Evolutionary conservation across 1,139 yeast species (phyloP), one percentile per base, ranked within the genome.

Genomic region (Pichia sp.): DNA sequence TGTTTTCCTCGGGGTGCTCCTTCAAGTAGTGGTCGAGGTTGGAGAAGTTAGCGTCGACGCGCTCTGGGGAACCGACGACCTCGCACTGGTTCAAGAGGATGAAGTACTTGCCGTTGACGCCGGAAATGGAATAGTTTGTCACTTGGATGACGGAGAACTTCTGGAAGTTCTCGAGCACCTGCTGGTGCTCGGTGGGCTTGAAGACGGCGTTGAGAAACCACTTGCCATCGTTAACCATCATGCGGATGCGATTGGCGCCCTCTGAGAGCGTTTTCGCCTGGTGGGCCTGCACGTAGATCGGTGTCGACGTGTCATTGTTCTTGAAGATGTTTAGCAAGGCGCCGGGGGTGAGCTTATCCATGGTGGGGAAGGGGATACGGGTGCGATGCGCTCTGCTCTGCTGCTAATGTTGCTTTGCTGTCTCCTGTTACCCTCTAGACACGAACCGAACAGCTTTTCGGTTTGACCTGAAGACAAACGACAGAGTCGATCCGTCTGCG

Each of bases 171-270:
- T 63, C 64, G 31, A 64, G 54, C 13, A 59, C 52, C 15, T 50
- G 48, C 66, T 64, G 65, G 15, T 68, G 70, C 10, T 65, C 63
- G 45, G 75, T 76, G 52, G 85, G 84, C 63, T 85, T 85, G 61
- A 85, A 75, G 51, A 86, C 77, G 1, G 87, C 88, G 63, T 86
- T 88, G 56, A 83, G 75, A 45, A 78, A 74, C 67, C 77, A 82
- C 23, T 70, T 72, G 30, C 93, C 92, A 70, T 86, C 95, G 53
- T 81, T 81, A 52, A 86, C 69, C 72, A 85, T 72, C 48, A 82
- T 72, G 61, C 88, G 74, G 55, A 78, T 73, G 64, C 83, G 74
- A 43, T 81, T 80, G 11, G 56, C 57, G 2, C 54, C 58, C 26
- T 67, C 70, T 5, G 60, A 54, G 36, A 66, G 55, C 4, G 61